These are phyloP conservation scores for Trypanosoma caninum DNA, from an alignment of 208 protist genomes.

Conservation along the genomic window DNA sequence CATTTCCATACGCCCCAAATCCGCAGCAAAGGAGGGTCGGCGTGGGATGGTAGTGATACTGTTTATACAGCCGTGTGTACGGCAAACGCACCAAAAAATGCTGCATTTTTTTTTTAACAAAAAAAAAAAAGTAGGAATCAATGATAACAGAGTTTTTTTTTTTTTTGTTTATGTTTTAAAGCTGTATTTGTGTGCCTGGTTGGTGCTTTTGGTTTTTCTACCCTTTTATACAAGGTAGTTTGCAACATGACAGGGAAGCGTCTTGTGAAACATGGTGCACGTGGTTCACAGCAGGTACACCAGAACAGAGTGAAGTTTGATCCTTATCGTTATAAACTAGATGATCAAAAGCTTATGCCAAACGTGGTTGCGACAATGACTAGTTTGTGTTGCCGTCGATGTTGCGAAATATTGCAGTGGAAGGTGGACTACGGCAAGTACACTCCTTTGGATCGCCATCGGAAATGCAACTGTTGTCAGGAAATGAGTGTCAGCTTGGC, in stretches of 20 bases:
- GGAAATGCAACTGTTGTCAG: slow-evolving; percentile 71
- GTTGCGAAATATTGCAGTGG: slow-evolving; percentile 87
- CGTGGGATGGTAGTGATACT: no score
- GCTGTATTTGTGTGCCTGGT: no score
- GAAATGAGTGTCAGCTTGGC: slow-evolving; percentile 51
- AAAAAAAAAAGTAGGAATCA: no score
- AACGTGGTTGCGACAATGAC: slow-evolving; percentile 48
- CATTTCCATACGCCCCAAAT: no score
- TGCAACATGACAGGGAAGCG: slow-evolving; percentile 32
- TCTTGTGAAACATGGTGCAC: slow-evolving; percentile 33
- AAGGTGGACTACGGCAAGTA: slow-evolving; percentile 90
- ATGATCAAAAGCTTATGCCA: slow-evolving; percentile 54
- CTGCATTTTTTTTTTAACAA: no score
- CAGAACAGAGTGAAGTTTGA: slow-evolving; percentile 76
- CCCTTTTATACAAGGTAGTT: no score
- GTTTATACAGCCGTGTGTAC: no score
- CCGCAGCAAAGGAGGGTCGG: no score
- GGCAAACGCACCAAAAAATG: no score
- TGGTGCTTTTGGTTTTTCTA: no score
- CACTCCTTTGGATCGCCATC: slow-evolving; percentile 36
- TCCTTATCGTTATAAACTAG: slow-evolving; percentile 71
- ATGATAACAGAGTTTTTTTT: no score
- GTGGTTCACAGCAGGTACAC: slow-evolving; percentile 55
- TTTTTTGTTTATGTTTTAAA: no score
- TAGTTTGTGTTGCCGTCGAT: slow-evolving; percentile 76